Evolutionary conservation across 352 stramenopile genomes (phyloP), one percentile per base, ranked within the genome.

Genomic region (Thalassiosira mediterranea): DNA sequence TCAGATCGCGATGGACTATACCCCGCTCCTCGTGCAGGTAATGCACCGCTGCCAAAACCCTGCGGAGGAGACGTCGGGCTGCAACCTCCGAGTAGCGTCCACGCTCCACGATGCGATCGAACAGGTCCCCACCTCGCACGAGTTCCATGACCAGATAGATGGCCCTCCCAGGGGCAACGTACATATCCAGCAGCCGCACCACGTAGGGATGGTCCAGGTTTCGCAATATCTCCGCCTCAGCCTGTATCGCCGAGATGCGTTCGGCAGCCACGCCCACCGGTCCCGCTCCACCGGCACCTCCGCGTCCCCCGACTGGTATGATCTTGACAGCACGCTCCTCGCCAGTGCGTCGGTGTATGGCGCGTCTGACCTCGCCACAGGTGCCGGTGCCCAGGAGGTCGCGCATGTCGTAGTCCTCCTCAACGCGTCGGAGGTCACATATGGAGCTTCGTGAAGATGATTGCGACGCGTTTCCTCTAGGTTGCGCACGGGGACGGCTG

Each of bases 91-190:
- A 95, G 79, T 98, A 98, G 51, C 87, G 92, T 60, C 94, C 94
- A 28, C 92, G 93, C 47, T 96, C 90, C 0, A 98, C 95, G 69
- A 99, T 98, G 2, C 94, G 90, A 83, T 98, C 97, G 83, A 98
- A 99, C 3, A 99, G 79, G 72, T 99, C 96, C 13, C 97, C 96
- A n/a, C 96, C 97, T 4, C 87, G 84, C 0, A 98, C 88, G 0
- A 98, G 88, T 80, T 99, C 97, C 79, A 98, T 98, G 26, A 99
- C 96, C 47, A 99, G 95, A 87, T 98, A 99, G 69, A 99, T 97
- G 72, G 72, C 84, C 42, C 81, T 77, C 7, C 95, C 74, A 1
- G 67, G 66, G 48, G 88, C 83, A 8, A 90, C 79, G 76, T 86
- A 93, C 5, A 91, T 80, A 66, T 93, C 85, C 23, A 81, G 72